Conservation (phyloP, 1,139 yeast species). For the Kurtzmaniella natalensis region DNA sequence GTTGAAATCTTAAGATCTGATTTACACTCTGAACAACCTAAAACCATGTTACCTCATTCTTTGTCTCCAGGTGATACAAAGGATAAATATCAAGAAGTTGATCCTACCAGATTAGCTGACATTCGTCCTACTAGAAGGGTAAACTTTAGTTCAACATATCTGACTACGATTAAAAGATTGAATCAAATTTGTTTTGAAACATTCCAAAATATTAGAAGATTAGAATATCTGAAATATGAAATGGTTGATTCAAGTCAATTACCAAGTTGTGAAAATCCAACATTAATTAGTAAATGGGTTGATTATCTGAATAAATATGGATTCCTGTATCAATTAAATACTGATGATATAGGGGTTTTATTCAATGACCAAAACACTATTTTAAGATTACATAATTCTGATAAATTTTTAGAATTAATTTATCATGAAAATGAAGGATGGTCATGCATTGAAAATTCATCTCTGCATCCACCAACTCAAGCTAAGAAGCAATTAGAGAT, state of each 20-base stretch:
- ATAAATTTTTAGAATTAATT: conserved; percentile 58
- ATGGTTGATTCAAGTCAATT: conserved; percentile 33
- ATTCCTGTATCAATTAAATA: conserved; percentile 85
- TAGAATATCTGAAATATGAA: conserved; percentile 32
- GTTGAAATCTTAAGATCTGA: conserved; percentile 70
- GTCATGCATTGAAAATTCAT: conserved; percentile 63
- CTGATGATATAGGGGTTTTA: conserved; percentile 88
- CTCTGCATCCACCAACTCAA: conserved; percentile 53
- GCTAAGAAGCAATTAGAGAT: conserved; percentile 72
- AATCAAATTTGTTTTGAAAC: conserved; percentile 39
- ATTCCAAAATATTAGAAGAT: conserved; percentile 38
- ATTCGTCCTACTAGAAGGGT: conserved; percentile 37
- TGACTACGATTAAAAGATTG: conserved; percentile 36
- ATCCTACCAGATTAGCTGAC: conserved; percentile 26
- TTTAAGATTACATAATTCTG: conserved; percentile 61
- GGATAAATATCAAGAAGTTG: conserved; percentile 77
- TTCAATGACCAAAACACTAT: conserved; percentile 82
- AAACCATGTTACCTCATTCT: conserved; percentile 75
- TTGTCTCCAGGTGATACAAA: conserved; percentile 91
- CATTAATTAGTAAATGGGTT: conserved; percentile 92
- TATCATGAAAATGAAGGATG: conserved; percentile 65
- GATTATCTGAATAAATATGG: conserved; percentile 97
- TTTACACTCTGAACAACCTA: conserved; percentile 65
- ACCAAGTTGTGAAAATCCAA: conserved; percentile 56
- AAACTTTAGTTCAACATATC: conserved; percentile 39